A percentile compares a stretch with the other conserved stretches of the same genome.
phyloP scores from a whole-genome alignment of 1,139 yeast species.

The Starmera stellimalicola region DNA sequence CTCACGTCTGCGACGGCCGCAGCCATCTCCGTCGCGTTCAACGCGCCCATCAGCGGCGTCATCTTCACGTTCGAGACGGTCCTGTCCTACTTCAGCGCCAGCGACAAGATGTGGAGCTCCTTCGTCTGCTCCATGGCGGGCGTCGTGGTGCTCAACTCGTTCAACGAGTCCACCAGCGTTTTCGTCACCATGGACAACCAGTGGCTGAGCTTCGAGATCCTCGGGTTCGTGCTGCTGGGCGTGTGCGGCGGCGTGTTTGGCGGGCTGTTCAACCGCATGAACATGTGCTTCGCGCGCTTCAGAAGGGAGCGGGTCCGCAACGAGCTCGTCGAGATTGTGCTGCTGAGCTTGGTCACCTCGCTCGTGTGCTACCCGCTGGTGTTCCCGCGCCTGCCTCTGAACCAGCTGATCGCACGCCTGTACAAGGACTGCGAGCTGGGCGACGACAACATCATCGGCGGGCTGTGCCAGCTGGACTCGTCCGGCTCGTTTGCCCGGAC shows the following conservation, averaged over 20 bases:
- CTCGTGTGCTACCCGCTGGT: slow-evolving; percentile 45
- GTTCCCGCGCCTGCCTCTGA: slow-evolving; percentile 46
- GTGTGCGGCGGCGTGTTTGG: slow-evolving; percentile 64
- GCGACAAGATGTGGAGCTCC: slow-evolving; percentile 69
- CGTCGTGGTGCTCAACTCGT: slow-evolving; percentile 57
- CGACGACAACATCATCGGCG: slow-evolving; percentile 17
- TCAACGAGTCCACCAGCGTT: slow-evolving; percentile 46
- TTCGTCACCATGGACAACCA: slow-evolving; percentile 61
- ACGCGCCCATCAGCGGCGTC: slow-evolving; percentile 93
- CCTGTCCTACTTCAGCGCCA: slow-evolving; percentile 53
- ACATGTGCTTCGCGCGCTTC: slow-evolving; percentile 32
- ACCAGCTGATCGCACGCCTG: slow-evolving; percentile 44
- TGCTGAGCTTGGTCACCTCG: slow-evolving; percentile 41
- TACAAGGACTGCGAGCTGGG: slow-evolving; percentile 51
- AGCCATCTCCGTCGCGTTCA: slow-evolving; percentile 90
- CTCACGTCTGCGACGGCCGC: slow-evolving; percentile 74
- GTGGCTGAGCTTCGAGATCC: slow-evolving; percentile 62
- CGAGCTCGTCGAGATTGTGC: slow-evolving; percentile 36
- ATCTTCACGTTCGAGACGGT: slow-evolving; percentile 73
- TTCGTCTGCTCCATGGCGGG: slow-evolving; percentile 72
- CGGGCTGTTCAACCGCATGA: slow-evolving; percentile 38
- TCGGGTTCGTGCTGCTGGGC: slow-evolving; percentile 64
- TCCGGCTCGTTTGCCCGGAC: slow-evolving; percentile 18
- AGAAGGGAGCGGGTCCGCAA: slow-evolving; percentile 19
- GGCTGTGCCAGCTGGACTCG: slow-evolving; percentile 21